Conservation (phyloP, 2,329 filamentous ascomycete genomes). For the Zalaria sp. region DNA sequence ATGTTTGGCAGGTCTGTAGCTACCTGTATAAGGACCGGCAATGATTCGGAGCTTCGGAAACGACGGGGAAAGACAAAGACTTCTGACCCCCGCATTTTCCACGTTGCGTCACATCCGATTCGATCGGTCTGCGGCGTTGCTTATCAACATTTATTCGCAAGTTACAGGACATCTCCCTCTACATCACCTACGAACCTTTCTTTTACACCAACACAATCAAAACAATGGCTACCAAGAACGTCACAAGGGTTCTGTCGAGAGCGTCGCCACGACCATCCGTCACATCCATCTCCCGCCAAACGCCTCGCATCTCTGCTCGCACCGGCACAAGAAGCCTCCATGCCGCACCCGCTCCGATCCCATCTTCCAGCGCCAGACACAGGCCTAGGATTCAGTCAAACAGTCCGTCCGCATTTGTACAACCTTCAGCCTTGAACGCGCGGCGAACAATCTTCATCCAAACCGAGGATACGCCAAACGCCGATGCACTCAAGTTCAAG, state of each 20-base stretch:
- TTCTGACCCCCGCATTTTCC: too few relatives aligned
- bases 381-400: constrained; percentile 1
- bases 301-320: background rate
- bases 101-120: too few relatives aligned
- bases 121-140: too few relatives aligned
- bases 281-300: background rate
- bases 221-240: constrained; percentile 31
- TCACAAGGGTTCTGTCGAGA: constrained; percentile 33
- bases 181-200: too few relatives aligned
- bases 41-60: too few relatives aligned
- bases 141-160: too few relatives aligned
- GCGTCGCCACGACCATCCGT: background rate
- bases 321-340: background rate
- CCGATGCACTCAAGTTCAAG: constrained; percentile 84
- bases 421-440: background rate
- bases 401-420: background rate
- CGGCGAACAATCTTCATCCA: constrained; percentile 87
- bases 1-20: too few relatives aligned
- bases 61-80: too few relatives aligned
- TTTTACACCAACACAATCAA: constrained; percentile 13
- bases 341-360: constrained; percentile 3
- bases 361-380: constrained; percentile 2
- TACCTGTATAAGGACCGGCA: too few relatives aligned
- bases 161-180: too few relatives aligned
- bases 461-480: constrained; percentile 85